A percentile compares a stretch with the other conserved stretches of the same genome.
Evolutionary conservation across 169 alveolate species (phyloP).

Genomic region (Theileria luwenshuni): DNA sequence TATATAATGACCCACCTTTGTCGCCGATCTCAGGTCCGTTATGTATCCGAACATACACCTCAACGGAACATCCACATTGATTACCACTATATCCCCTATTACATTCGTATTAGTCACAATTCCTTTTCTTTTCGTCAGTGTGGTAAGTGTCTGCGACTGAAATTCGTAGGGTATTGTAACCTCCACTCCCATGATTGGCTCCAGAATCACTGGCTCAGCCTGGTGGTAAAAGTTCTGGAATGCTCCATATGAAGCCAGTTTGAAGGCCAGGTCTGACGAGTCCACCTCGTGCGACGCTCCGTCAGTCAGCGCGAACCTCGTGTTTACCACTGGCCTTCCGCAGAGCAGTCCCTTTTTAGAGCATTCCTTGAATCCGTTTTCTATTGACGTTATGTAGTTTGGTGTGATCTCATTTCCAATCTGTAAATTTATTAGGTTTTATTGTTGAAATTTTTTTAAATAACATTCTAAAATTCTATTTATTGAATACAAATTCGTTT

Average conservation of each 20-base stretch:
- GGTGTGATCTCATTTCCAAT: conserved; percentile 91
- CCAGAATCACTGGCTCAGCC: conserved; percentile 86
- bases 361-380: conserved; percentile 92
- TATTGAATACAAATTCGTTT: conserved; percentile 55
- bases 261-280: conserved; percentile 91
- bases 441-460: conserved; percentile 35
- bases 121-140: conserved; percentile 89
- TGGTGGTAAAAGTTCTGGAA: conserved; percentile 77
- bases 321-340: conserved; percentile 91
- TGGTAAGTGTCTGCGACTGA: conserved; percentile 83
- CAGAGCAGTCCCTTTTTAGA: conserved; percentile 88
- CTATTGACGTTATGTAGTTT: conserved; percentile 91
- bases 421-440: conserved; percentile 72
- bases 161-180: conserved; percentile 86
- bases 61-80: conserved; percentile 91
- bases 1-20: conserved; percentile 62
- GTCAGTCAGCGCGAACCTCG: conserved; percentile 85
- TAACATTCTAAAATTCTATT: conserved; percentile 61
- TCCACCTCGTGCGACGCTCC: conserved; percentile 94
- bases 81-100: conserved; percentile 78
- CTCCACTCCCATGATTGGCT: conserved; percentile 93
- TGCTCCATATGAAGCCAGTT: conserved; percentile 89
- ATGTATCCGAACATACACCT: conserved; percentile 93
- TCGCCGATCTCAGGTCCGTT: conserved; percentile 89
- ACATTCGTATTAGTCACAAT: conserved; percentile 84